Evolutionary conservation across 345 rosid species (phyloP).

Genomic region (Dipteronia dyeriana): DNA sequence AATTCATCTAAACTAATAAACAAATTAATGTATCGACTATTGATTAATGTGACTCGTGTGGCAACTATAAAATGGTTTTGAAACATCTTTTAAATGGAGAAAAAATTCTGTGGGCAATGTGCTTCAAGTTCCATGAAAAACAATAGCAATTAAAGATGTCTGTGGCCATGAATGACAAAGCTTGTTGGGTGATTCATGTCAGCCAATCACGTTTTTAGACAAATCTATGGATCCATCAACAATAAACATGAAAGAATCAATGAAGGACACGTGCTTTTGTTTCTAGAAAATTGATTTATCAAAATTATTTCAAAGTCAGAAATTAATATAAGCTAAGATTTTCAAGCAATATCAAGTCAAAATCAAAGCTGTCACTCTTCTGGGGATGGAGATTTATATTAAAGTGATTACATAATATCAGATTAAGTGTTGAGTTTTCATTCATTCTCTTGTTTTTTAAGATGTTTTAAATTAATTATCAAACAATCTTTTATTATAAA

Average conservation of each 20-base stretch:
- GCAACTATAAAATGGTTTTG: background rate
- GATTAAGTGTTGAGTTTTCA: constrained; percentile 4
- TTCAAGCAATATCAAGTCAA: constrained; percentile 12
- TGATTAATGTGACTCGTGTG: background rate
- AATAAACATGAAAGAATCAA: background rate
- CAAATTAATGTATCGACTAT: too few species aligned
- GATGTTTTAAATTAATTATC: background rate
- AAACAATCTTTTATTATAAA: background rate
- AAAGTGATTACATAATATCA: background rate
- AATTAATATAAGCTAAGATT: constrained; percentile 5
- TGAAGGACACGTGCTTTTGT: constrained; percentile 18
- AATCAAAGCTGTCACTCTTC: background rate
- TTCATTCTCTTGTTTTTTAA: background rate
- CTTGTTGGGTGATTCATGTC: background rate
- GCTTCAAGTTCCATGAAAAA: background rate
- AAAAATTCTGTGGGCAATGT: background rate
- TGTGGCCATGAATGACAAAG: background rate
- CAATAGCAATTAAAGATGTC: background rate
- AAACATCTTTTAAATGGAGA: background rate
- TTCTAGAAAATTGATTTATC: background rate
- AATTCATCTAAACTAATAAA: too few species aligned
- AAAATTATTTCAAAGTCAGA: background rate
- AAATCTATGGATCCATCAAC: background rate
- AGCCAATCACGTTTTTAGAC: background rate
- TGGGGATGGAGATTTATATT: background rate